Conservation (phyloP, 176 grass and related monocot species). For the Carex myosuroides region DNA sequence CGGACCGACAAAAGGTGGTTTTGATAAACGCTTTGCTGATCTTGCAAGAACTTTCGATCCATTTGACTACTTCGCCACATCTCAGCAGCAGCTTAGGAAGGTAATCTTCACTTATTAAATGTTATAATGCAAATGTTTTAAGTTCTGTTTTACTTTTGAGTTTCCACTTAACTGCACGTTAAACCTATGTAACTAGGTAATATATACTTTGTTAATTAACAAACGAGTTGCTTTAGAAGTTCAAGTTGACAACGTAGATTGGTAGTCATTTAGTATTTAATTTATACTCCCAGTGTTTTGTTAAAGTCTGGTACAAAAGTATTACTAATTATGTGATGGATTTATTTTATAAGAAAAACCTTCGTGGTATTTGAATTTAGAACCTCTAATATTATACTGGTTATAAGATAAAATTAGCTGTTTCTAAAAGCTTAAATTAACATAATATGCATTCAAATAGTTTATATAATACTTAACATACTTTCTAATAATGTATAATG, state of each 20-base stretch:
- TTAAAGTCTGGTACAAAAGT: background rate
- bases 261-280: background rate
- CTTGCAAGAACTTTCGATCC: conserved; percentile 42
- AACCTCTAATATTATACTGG: background rate
- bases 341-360: background rate
- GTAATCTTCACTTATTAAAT: conserved; percentile 19
- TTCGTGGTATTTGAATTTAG: background rate
- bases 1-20: background rate
- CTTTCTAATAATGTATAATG: too few species aligned
- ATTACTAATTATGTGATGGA: background rate
- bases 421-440: background rate
- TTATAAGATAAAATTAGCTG: background rate
- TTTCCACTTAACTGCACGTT: background rate
- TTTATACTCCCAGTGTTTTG: background rate
- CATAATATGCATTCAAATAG: too few species aligned
- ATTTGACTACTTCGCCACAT: conserved; percentile 39
- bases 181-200: background rate
- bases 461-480: too few species aligned
- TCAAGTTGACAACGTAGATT: background rate
- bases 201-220: background rate
- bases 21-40: conserved; percentile 37
- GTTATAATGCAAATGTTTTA: background rate
- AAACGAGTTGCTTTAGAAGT: background rate
- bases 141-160: background rate
- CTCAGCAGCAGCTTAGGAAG: conserved; percentile 43